These are phyloP conservation scores for Pneumocystis murina DNA, from an alignment of 1,139 yeast genomes.

Conservation along the genomic window DNA sequence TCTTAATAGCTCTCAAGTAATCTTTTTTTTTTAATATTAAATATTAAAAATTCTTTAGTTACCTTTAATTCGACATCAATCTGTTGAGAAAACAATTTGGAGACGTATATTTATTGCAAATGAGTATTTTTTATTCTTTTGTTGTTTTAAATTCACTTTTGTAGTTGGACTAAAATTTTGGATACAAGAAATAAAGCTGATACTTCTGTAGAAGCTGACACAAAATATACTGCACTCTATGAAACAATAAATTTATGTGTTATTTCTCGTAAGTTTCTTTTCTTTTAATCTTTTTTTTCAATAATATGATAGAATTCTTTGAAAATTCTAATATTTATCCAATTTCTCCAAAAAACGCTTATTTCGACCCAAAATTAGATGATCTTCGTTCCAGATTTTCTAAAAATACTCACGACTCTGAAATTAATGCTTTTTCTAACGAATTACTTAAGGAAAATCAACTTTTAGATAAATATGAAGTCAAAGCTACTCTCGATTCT, in stretches of 20 bases:
- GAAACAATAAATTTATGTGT: slow-evolving; percentile 25
- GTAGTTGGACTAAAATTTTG: slow-evolving; percentile 34
- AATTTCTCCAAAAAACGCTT: background rate
- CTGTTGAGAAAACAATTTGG: slow-evolving; percentile 33
- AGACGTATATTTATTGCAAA: slow-evolving; percentile 46
- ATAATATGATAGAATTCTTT: background rate
- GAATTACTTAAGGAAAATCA: slow-evolving; percentile 21
- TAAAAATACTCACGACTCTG: slow-evolving; percentile 6
- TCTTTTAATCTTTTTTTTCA: background rate
- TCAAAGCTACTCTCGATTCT: slow-evolving; percentile 20
- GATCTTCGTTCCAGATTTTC: background rate
- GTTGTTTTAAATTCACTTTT: background rate
- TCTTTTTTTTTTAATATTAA: background rate
- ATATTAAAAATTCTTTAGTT: slow-evolving; percentile 1
- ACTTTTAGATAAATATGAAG: slow-evolving; percentile 17
- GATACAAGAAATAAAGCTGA: slow-evolving; percentile 33
- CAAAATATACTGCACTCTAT: slow-evolving; percentile 35
- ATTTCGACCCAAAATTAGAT: background rate
- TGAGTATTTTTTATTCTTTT: slow-evolving; percentile 19
- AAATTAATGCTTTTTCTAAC: slow-evolving; percentile 18
- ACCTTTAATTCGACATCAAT: slow-evolving; percentile 3
- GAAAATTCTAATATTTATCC: background rate
- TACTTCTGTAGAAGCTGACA: slow-evolving; percentile 29
- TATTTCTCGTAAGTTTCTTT: slow-evolving; percentile 1
- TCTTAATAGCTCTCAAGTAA: slow-evolving; percentile 13